Base-by-base conservation (phyloP, 2,329 filamentous ascomycete species). In the Penicillium sp. region DNA sequence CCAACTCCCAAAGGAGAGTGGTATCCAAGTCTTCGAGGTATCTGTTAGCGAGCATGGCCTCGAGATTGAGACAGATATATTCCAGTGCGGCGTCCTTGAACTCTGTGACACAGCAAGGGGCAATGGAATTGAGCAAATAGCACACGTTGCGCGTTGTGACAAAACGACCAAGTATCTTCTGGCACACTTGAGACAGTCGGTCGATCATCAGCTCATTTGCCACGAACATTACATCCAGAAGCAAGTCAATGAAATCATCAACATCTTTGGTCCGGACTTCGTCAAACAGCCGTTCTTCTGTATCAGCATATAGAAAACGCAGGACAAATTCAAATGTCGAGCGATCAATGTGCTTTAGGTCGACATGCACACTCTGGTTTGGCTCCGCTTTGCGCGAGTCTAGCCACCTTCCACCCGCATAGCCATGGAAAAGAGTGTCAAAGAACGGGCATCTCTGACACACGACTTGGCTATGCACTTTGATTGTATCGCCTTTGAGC, bases 181-280 rank as follows among this genome's bases (percentile, higher is more conserved):
- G 94, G 72, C 94, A 97, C 29, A 95, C 86, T 71, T 96, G 90
- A 6, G 91, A 91, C 6, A 99, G 78, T 7, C 93, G 84, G 71
- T 97, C 92, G 47, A 99, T 83, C 93, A 99, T 97, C 57, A 99
- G 79, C 74, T 99, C 93, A 70, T 99, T 94, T 13, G 93, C 91
- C 52, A 91, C 88, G 56, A 86, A 86, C 83, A 97, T 88, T 45
- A 97, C 90, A 66, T 96, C 92, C 77, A 97, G 84, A 9, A 97
- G 83, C n/a, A 94, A 80, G 66, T 97, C 92, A 5, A 93, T 86
- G 62, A 96, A 92, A 46, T 92, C 89, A 64, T 97, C 92, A 6
- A 96, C 76, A 59, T 88, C 87, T 17, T 84, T 78, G 37, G 85
- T 83, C 17, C 89, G 83, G 6, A 94, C 83, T 33, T 89, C 81